Percentiles rank a stretch among this genome's conserved stretches.
phyloP scores from a whole-genome alignment of 2,329 filamentous ascomycete species.

The Trichocomaceae sp. region DNA sequence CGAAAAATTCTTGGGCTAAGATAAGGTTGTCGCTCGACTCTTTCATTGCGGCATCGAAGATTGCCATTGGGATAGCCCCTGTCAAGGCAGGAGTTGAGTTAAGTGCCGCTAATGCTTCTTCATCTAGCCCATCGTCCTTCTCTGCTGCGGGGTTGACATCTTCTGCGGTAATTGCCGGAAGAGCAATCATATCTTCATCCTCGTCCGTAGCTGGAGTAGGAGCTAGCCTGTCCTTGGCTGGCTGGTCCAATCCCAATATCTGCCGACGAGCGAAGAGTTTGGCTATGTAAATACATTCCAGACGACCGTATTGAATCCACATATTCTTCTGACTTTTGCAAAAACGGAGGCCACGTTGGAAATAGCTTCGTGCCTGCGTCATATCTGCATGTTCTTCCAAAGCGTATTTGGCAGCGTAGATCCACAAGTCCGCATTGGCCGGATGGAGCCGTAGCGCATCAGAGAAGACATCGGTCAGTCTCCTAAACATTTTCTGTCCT shows the following conservation, averaged over 20 bases:
- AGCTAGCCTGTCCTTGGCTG: slow-evolving; percentile 35
- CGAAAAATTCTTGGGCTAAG: slow-evolving; percentile 70
- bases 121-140: slow-evolving; percentile 48
- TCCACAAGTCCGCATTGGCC: slow-evolving; percentile 74
- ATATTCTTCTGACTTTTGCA: slow-evolving; percentile 67
- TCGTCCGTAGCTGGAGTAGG: slow-evolving; percentile 34
- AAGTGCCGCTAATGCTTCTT: slow-evolving; percentile 56
- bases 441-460: slow-evolving; percentile 78
- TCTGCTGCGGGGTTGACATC: slow-evolving; percentile 52
- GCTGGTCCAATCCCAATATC: slow-evolving; percentile 56
- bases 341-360: slow-evolving; percentile 87
- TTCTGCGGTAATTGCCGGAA: slow-evolving; percentile 55
- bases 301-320: slow-evolving; percentile 84
- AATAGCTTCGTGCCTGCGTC: slow-evolving; percentile 71
- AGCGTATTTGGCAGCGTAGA: slow-evolving; percentile 69
- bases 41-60: slow-evolving; percentile 80
- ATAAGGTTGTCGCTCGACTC: slow-evolving; percentile 62
- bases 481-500: slow-evolving; percentile 57
- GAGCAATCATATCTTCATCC: slow-evolving; percentile 51
- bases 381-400: slow-evolving; percentile 80
- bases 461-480: slow-evolving; percentile 54
- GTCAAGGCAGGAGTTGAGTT: slow-evolving; percentile 72
- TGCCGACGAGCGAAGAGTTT: slow-evolving; percentile 70
- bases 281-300: slow-evolving; percentile 87
- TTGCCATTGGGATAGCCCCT: slow-evolving; percentile 87